Conservation (phyloP, 805 yeast species). For the Pichia heedii region DNA sequence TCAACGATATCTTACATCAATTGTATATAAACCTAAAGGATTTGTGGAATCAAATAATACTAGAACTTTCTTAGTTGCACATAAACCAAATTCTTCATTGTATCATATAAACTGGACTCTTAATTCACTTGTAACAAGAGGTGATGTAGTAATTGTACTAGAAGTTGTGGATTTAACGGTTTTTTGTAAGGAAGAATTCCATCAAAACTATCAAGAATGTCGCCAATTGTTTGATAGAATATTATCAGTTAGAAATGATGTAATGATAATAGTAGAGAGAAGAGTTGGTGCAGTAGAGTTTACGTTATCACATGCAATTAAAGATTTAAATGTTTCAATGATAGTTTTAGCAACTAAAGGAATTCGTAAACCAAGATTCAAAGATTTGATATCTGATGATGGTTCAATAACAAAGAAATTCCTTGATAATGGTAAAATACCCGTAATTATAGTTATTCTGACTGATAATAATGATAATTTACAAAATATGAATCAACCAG, state of each 20-base stretch:
- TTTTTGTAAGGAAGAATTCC: no score
- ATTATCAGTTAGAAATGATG: no score
- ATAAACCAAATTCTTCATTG: conserved; percentile 32
- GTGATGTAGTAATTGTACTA: conserved; percentile 38
- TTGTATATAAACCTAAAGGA: conserved; percentile 30
- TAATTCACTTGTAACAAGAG: conserved; percentile 34
- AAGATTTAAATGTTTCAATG: conserved; percentile 36
- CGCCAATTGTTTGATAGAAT: no score
- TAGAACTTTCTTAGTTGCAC: conserved; percentile 37
- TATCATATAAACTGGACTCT: conserved; percentile 37
- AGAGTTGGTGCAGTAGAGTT: conserved; percentile 36
- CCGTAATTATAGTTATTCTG: conserved; percentile 38
- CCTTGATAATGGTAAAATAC: conserved; percentile 37
- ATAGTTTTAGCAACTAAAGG: conserved; percentile 38
- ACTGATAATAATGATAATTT: conserved; percentile 12
- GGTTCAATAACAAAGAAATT: conserved; percentile 41
- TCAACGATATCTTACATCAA: conserved; percentile 28
- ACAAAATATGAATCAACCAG: no score
- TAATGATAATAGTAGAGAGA: conserved; percentile 36
- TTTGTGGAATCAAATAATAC: conserved; percentile 25
- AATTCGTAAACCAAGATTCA: conserved; percentile 29
- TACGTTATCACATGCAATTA: conserved; percentile 31
- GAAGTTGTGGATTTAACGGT: conserved; percentile 26
- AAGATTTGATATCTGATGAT: conserved; percentile 29
- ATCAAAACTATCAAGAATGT: conserved; percentile 25